Evolutionary conservation across 176 grass and related monocot genomes (phyloP), one percentile per base, ranked within the genome.

Genomic region (Tillandsia leiboldiana): DNA sequence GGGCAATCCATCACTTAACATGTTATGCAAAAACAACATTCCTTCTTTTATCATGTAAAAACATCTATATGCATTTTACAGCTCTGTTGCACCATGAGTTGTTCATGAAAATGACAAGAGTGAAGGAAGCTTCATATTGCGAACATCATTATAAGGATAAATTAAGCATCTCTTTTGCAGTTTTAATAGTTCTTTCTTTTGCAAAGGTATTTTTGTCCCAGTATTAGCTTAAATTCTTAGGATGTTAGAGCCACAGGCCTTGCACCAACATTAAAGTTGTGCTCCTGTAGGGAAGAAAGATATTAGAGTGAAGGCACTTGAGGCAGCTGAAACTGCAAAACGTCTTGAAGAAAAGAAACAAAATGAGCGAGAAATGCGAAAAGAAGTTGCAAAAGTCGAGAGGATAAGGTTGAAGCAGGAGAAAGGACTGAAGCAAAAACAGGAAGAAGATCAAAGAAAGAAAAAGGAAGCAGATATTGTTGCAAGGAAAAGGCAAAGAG

Each of bases 251-350:
- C 33, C 33, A 42, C 33, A 42, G 7, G 13, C 66, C n/a, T 15
- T 17, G 8, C n/a, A 57, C n/a, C 14, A 57, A 57, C 53, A 12
- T 57, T 12, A 57, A 57, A 61, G 17, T 61, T 61, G 56, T 10
- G 33, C 33, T 42, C 69, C 78, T 82, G 77, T 62, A 93, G 94
- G 76, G 75, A 93, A 90, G 83, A 93, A 87, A 70, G 94, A 93
- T 66, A 83, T 93, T 64, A 93, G 76, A 87, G 87, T 99, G 63
- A 91, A 91, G 70, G 87, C 94, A 50, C 71, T 99, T 76, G 87
- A 99, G 78, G 87, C 80, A 77, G 94, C 94, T 29, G 94, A 99
- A 72, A 84, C 94, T 53, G 90, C 83, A 64, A 99, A 93, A 72
- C 84, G 72, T 67, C 74, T 99, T 53, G 82, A 93, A 81, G 82